Conservation (phyloP, 257 asterid species). For the Coffea eugenioides region DNA sequence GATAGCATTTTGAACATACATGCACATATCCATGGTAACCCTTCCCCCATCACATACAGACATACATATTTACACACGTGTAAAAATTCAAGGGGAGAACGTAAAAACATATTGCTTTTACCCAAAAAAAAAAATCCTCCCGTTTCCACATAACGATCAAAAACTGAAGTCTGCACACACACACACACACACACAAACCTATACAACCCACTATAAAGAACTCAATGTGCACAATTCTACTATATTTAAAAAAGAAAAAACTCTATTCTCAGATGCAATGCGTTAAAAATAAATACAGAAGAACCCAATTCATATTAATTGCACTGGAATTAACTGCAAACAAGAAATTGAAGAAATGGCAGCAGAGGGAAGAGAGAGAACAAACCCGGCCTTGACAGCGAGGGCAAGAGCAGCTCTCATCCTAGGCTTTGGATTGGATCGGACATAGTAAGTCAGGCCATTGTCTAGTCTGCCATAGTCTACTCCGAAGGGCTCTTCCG, state of each 20-base stretch:
- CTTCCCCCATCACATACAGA: no score
- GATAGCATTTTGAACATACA: no score
- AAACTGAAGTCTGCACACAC: no score
- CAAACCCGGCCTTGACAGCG: constrained; percentile 90
- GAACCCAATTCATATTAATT: not conserved
- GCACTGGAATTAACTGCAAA: not conserved
- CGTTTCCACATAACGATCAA: no score
- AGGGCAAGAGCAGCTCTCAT: constrained; percentile 98
- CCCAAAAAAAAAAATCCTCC: no score
- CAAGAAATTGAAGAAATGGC: not conserved
- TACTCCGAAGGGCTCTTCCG: constrained; percentile 71
- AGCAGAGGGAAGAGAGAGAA: constrained; percentile 7
- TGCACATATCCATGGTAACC: no score
- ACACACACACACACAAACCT: no score
- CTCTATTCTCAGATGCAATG: not conserved
- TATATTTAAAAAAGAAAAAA: not conserved
- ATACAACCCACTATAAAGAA: not conserved
- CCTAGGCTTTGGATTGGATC: constrained; percentile 85
- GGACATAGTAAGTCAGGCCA: constrained; percentile 85
- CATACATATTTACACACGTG: no score
- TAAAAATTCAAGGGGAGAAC: no score
- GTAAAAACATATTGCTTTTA: no score
- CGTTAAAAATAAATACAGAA: not conserved
- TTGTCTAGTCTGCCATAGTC: constrained; percentile 79
- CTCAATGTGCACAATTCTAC: not conserved